Evolutionary conservation across 2,329 filamentous ascomycete species (phyloP).

Genomic region (Penicillium psychrosexuale): DNA sequence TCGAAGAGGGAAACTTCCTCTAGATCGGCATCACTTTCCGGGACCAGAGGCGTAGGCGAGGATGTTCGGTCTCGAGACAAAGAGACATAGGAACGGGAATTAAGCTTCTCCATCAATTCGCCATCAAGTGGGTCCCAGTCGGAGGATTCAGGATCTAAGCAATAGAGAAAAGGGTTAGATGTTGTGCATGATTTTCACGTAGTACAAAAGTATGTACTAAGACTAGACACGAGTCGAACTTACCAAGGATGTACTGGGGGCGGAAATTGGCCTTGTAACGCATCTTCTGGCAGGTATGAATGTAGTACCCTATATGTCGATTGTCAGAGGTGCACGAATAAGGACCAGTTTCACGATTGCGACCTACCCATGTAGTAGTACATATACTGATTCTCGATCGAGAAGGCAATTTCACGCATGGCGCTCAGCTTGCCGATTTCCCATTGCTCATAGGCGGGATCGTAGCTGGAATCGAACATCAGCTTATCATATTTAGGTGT

Average conservation of each 20-base stretch:
- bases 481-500: neutral
- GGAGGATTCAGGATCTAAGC: conserved; percentile 46
- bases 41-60: conserved; percentile 1
- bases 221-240: conserved; percentile 8
- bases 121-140: conserved; percentile 46
- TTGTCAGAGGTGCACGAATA: neutral
- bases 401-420: conserved; percentile 57
- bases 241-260: conserved; percentile 51
- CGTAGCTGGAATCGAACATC: conserved; percentile 47
- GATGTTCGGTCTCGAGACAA: conserved; percentile 39
- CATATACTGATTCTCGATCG: conserved; percentile 53
- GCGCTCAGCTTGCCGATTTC: conserved; percentile 63
- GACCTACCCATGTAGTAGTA: conserved; percentile 63
- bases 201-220: neutral
- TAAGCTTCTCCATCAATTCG: conserved; percentile 41
- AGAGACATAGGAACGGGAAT: conserved; percentile 46
- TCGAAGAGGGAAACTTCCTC: conserved; percentile 47
- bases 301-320: conserved; percentile 55
- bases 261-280: conserved; percentile 48
- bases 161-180: conserved; percentile 2
- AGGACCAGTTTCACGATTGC: neutral
- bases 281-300: conserved; percentile 56
- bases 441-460: conserved; percentile 58
- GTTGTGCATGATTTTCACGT: neutral
- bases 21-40: conserved; percentile 20